Evolutionary conservation across 2,329 filamentous ascomycete genomes (phyloP), one percentile per base, ranked within the genome.

Genomic region (Zasmidium citrigriseum): DNA sequence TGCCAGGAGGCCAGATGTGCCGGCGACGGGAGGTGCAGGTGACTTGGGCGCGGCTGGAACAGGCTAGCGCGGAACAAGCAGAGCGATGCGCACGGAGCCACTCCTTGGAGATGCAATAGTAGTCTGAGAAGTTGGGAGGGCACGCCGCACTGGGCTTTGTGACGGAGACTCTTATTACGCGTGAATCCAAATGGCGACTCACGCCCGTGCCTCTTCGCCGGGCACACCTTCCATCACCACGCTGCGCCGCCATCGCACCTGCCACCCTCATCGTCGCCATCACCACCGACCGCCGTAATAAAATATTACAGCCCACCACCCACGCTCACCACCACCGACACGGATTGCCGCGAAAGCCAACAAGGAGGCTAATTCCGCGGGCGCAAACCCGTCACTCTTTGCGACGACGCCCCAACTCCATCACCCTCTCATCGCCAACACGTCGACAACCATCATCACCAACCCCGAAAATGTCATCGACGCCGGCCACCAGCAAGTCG

Each of bases 401-500:
- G 34, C 34, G 34, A 41, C 34, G 34, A 25, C 45, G 5, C 45
- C 14, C 20, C 45, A 11, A 14, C 23, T 47, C 20, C 45, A 47
- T 22, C 45, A 47, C 23, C 45, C 44, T 21, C 46, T 21, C 46
- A 48, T 22, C 46, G 16, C 46, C 47, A 4, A 4, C n/a, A 18
- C 59, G 20, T 21, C 46, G 18, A 41, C 53, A 38, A 46, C 27
- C 55, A 27, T 25, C 50, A 45, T 38, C 61, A 22, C 20, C 54
- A 18, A 46, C 50, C 22, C 52, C 22, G 53, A 25, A 14, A 41
- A 55, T 55, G 47, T 54, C 62, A 50, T 58, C 61, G 60, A 67
- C 60, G 61, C 65, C 62, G 54, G 59, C 60, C 55, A 62, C 57
- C 46, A 63, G 60, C 60, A 68, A 64, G 54, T 49, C 55, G 52